Base-by-base conservation (phyloP, 768 basidiomycete genomes). In the Xerocomellus amylosporus region DNA sequence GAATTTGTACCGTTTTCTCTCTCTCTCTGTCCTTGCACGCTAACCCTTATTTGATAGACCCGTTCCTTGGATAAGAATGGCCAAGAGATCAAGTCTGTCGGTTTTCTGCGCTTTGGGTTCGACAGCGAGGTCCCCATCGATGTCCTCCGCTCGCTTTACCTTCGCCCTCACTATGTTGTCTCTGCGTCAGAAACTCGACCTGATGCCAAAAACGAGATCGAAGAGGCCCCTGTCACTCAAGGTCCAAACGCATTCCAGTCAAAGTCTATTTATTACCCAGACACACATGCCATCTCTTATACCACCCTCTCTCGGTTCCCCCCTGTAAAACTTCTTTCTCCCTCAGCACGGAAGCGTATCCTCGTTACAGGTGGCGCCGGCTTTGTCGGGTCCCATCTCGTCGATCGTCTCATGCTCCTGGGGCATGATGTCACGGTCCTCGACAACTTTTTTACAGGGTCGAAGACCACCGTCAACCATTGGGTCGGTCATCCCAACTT, bases 401-500 rank as follows among this genome's bases (percentile, higher is more conserved):
- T 99, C 49, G 97, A 99, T 76, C 84, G 97, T 46, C 84, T 98
- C 58, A 95, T 99, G 93, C 82, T 98, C 58, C 84, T 98, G 48
- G 97, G 97, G 15, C 97, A 99, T 68, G 94, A 98, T 71, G 93
- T 96, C 63, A 94, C 93, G 52, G 96, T 98, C 59, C 75, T 97
- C 53, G 96, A 98, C 78, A 98, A 98, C 76, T 99, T 99, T 72
- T 99, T 99, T 78, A 98, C 95, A 24, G 97, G 97, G 15, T 90
- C 90, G 51, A 94, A 94, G 73, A 96, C 93, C n/a, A 96, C 94
- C 48, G 90, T 98, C 59, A 86, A 87, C 61, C 90, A 93, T 64
- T 96, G 93, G 93, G 80, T 93, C 54, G 97, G 97, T 8, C 97
- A 99, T 72, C 97, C 97, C 58, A 98, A 98, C 77, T 99, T 99